Percentiles rank a stretch among this genome's conserved stretches.
Evolutionary conservation across 768 basidiomycete genomes (phyloP).

Genomic region (Suillus tomentosus): DNA sequence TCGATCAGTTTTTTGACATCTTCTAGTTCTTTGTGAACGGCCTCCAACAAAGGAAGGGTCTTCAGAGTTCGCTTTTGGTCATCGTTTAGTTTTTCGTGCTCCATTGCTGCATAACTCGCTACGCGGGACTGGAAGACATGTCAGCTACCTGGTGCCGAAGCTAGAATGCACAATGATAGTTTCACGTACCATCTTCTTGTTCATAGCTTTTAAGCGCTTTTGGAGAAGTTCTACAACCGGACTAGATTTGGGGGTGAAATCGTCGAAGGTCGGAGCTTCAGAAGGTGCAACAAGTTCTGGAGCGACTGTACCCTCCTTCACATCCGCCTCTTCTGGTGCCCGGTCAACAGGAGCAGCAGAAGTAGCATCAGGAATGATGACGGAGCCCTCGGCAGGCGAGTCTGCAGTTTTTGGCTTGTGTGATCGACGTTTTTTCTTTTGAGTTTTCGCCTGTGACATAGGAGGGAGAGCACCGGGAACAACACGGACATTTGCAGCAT

Average conservation of each 20-base stretch:
- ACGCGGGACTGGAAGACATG: slow-evolving; percentile 60
- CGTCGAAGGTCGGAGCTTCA: slow-evolving; percentile 46
- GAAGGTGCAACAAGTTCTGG: slow-evolving; percentile 46
- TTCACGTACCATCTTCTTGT: slow-evolving; percentile 79
- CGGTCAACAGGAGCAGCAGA: slow-evolving; percentile 51
- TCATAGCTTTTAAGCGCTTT: slow-evolving; percentile 75
- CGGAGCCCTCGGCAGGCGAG: slow-evolving; percentile 42
- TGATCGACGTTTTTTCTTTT: slow-evolving; percentile 70
- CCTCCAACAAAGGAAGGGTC: slow-evolving; percentile 75
- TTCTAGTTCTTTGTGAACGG: slow-evolving; percentile 75
- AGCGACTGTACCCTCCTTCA: slow-evolving; percentile 47
- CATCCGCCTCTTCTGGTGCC: slow-evolving; percentile 48
- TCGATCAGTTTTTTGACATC: slow-evolving; percentile 86
- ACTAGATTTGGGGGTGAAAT: slow-evolving; percentile 52
- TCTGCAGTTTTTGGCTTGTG: slow-evolving; percentile 46
- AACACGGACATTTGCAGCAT: slow-evolving; percentile 47
- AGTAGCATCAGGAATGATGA: slow-evolving; percentile 45
- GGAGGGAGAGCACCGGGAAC: slow-evolving; percentile 80
- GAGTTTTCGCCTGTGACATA: slow-evolving; percentile 56
- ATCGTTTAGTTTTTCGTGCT: slow-evolving; percentile 76
- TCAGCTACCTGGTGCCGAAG: not conserved
- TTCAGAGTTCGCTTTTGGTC: slow-evolving; percentile 80
- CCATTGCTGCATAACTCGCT: slow-evolving; percentile 66
- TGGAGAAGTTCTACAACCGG: slow-evolving; percentile 77
- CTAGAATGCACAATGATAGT: slow-evolving; percentile 15